These are phyloP conservation scores for Xylaria sp. DNA, from an alignment of 2,329 filamentous ascomycete species.

Conservation along the genomic window DNA sequence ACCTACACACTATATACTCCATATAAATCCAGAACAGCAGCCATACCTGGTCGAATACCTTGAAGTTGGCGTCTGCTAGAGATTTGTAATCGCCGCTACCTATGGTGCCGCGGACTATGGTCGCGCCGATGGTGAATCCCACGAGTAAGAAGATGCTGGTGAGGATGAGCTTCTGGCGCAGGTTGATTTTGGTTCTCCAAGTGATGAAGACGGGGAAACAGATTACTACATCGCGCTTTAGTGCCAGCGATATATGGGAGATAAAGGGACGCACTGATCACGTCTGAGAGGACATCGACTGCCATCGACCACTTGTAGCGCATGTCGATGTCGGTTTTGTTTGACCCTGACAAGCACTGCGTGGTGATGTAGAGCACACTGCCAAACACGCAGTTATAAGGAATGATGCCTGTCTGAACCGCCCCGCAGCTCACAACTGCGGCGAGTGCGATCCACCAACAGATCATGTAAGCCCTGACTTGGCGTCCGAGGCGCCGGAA, in stretches of 20 bases:
- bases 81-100: neutral
- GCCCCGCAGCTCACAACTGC: slow-evolving; percentile 10
- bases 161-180: slow-evolving; percentile 22
- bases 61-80: neutral
- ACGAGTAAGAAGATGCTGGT: slow-evolving; percentile 14
- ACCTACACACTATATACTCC: too few relatives aligned
- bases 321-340: too few relatives aligned
- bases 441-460: slow-evolving; percentile 20
- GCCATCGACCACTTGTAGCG: too few relatives aligned
- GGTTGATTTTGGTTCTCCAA: slow-evolving; percentile 15
- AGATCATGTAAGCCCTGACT: slow-evolving; percentile 6
- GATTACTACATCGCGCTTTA: slow-evolving; percentile 11
- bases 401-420: slow-evolving; percentile 8
- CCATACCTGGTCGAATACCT: too few relatives aligned
- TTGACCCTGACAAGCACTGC: too few relatives aligned
- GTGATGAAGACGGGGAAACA: slow-evolving; percentile 21
- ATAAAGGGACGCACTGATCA: too few relatives aligned
- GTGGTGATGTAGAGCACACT: slow-evolving; percentile 1
- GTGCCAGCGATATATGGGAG: slow-evolving; percentile 1
- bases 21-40: too few relatives aligned
- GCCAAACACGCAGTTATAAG: slow-evolving; percentile 18
- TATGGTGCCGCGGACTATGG: neutral
- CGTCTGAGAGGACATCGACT: too few relatives aligned
- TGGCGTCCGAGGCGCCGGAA: slow-evolving; percentile 13
- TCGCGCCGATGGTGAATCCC: too few relatives aligned